Percentiles rank a stretch among this genome's conserved stretches.
Conservation (phyloP, 164 flowering plant genomes). For the Paratinospora sagittata region DNA sequence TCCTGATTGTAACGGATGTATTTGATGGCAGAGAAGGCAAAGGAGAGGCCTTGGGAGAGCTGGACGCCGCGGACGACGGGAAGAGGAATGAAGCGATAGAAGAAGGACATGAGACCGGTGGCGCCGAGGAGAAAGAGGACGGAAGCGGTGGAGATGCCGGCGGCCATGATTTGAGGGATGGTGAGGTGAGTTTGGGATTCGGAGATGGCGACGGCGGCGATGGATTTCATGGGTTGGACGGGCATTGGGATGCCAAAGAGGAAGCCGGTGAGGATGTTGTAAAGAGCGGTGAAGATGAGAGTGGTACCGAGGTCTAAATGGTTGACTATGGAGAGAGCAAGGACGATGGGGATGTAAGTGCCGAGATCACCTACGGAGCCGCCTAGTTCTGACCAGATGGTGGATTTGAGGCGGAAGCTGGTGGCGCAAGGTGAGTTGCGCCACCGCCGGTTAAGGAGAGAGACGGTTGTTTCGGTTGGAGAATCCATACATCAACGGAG, state of each 20-base stretch:
- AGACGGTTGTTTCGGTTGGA: constrained; percentile 10
- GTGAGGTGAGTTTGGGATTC: constrained; percentile 54
- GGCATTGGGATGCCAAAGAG: constrained; percentile 90
- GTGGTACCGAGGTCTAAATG: constrained; percentile 67
- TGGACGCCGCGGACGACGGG: constrained; percentile 93
- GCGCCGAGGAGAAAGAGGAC: constrained; percentile 63
- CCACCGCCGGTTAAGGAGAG: constrained; percentile 24
- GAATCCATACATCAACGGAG: not conserved
- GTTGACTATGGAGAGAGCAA: constrained; percentile 60
- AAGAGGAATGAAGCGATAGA: constrained; percentile 60
- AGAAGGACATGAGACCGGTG: constrained; percentile 77
- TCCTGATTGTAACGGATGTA: constrained; percentile 60
- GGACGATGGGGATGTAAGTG: constrained; percentile 81
- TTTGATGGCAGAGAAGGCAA: constrained; percentile 84
- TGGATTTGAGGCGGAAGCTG: constrained; percentile 43
- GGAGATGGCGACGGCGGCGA: constrained; percentile 86
- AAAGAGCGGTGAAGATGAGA: constrained; percentile 70
- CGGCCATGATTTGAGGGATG: constrained; percentile 64
- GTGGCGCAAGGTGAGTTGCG: constrained; percentile 23
- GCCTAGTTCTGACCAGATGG: constrained; percentile 52
- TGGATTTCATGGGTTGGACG: constrained; percentile 94
- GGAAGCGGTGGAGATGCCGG: constrained; percentile 68
- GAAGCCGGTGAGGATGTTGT: constrained; percentile 74
- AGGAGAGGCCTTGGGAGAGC: constrained; percentile 81
- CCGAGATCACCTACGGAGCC: constrained; percentile 88